Conservation (phyloP, 768 basidiomycete species). For the Termitomyces sp. region DNA sequence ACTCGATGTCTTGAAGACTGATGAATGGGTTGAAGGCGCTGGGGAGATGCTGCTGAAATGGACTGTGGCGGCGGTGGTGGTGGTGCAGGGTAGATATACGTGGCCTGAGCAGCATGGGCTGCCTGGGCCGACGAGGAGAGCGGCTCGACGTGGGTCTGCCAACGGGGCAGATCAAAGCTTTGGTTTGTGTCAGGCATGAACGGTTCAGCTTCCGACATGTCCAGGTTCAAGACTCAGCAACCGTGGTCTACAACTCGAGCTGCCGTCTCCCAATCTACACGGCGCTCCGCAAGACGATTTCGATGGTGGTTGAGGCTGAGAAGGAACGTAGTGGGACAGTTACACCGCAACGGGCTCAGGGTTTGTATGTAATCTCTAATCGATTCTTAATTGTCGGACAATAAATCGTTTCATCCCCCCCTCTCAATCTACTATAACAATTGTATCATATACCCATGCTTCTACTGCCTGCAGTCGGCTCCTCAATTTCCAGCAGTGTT, state of each 20-base stretch:
- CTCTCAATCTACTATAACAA: conserved; percentile 3
- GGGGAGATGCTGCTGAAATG: conserved; percentile 32
- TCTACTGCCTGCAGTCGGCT: background rate
- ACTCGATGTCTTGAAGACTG: conserved; percentile 55
- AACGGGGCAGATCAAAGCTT: conserved; percentile 77
- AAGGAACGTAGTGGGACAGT: conserved; percentile 10
- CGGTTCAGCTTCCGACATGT: conserved; percentile 73
- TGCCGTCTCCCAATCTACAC: conserved; percentile 3
- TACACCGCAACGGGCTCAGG: conserved; percentile 16
- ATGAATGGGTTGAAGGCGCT: conserved; percentile 46
- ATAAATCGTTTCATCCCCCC: conserved; percentile 13
- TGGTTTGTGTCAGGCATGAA: conserved; percentile 79
- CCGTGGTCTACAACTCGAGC: conserved; percentile 14
- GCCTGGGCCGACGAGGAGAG: conserved; percentile 37
- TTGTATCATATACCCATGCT: background rate
- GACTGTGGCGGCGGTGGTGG: conserved; percentile 47
- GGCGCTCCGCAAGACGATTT: background rate
- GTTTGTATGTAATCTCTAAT: conserved; percentile 17
- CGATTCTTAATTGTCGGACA: conserved; percentile 14
- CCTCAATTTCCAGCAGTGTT: conserved; percentile 30
- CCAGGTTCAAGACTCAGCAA: conserved; percentile 19
- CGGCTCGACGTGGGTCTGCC: conserved; percentile 62
- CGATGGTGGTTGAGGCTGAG: conserved; percentile 5
- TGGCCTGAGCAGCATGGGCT: conserved; percentile 51
- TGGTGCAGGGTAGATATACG: conserved; percentile 51